phyloP scores from a whole-genome alignment of 2,329 filamentous ascomycete species.

The Xylariaceae sp. region DNA sequence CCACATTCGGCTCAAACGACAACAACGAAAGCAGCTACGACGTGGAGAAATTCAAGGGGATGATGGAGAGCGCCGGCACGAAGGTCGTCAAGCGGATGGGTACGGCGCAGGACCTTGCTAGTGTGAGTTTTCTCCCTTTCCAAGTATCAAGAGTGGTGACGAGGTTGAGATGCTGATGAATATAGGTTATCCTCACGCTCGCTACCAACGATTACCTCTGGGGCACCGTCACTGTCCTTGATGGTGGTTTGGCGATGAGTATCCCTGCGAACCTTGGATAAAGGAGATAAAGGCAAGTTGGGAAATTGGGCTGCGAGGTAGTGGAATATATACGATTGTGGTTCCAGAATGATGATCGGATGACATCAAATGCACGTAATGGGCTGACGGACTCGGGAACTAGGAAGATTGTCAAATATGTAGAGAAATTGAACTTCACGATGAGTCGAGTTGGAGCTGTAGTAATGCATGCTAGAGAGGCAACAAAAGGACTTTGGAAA shows the following conservation, averaged over 20 bases:
- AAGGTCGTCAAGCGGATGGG: constrained; percentile 26
- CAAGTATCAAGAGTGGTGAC: neutral
- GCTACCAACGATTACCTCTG: constrained; percentile 29
- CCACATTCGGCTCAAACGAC: constrained; percentile 20
- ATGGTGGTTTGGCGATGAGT: constrained; percentile 25
- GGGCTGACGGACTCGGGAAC: too few species aligned
- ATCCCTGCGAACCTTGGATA: constrained; percentile 19
- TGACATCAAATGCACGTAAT: too few species aligned
- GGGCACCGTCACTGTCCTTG: constrained; percentile 26
- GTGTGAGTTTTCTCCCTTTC: constrained; percentile 19
- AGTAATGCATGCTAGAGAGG: constrained; percentile 26
- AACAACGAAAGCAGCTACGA: constrained; percentile 22
- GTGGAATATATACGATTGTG: too few species aligned
- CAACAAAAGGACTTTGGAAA: constrained; percentile 18
- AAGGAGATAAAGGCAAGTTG: constrained; percentile 7
- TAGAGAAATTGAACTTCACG: too few species aligned
- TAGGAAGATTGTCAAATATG: too few species aligned
- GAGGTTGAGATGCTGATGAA: neutral
- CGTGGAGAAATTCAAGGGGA: constrained; percentile 16
- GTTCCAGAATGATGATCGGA: too few species aligned
- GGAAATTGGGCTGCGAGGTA: neutral
- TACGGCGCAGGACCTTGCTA: constrained; percentile 25
- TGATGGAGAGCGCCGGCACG: constrained; percentile 18
- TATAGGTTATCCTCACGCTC: constrained; percentile 24
- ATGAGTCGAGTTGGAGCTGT: too few species aligned